Conservation (phyloP, 169 alveolate species). For the Pseudocohnilembus persalinus region DNA sequence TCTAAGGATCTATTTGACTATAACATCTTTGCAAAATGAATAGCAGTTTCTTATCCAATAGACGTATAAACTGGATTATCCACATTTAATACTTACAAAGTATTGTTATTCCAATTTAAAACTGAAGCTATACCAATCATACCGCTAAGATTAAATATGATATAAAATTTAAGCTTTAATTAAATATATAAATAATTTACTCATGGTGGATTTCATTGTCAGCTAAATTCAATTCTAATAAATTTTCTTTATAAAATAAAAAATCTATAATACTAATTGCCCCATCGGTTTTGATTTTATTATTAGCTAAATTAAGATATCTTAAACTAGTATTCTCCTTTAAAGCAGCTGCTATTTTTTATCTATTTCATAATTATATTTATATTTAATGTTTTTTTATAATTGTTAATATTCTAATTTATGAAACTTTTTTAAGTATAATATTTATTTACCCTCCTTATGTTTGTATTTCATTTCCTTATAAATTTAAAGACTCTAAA, state of each 20-base stretch:
- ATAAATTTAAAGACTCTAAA: conserved; percentile 63
- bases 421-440: no score
- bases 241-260: conserved; percentile 56
- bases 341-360: conserved; percentile 55
- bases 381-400: no score
- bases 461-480: conserved; percentile 62
- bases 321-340: conserved; percentile 50
- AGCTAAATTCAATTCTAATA: conserved; percentile 66
- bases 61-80: conserved; percentile 75
- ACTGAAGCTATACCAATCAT: conserved; percentile 64
- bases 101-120: conserved; percentile 60
- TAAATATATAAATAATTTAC: conserved; percentile 39
- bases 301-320: conserved; percentile 62
- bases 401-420: no score
- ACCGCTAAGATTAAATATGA: not conserved
- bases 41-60: conserved; percentile 72
- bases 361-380: not conserved
- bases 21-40: conserved; percentile 79
- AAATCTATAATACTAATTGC: conserved; percentile 67
- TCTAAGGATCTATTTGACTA: conserved; percentile 62
- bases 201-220: conserved; percentile 77
- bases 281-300: conserved; percentile 70
- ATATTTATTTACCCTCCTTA: conserved; percentile 53
- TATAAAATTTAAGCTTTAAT: not conserved
- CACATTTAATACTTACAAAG: conserved; percentile 64